These are phyloP conservation scores for Aspergillus asperescens DNA, from an alignment of 495 filamentous ascomycete species.

Conservation along the genomic window DNA sequence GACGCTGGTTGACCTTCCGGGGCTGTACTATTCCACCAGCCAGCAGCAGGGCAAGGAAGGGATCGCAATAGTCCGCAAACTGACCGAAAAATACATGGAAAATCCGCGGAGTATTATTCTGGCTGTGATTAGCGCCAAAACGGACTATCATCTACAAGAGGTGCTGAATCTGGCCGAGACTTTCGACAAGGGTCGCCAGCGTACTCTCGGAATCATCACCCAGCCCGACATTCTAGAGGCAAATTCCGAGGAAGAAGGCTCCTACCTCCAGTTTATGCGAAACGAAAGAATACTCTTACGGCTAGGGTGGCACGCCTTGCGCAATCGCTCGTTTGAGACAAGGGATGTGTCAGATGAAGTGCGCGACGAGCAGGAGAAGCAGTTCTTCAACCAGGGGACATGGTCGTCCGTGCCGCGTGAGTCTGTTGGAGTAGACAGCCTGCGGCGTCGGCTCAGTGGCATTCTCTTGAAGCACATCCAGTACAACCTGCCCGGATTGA, in stretches of 20 bases:
- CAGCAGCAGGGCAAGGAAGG: conserved; percentile 25
- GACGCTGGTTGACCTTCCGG: conserved; percentile 62
- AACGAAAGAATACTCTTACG: conserved; percentile 59
- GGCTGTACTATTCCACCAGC: conserved; percentile 47
- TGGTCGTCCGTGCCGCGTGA: conserved; percentile 32
- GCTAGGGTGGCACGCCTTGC: conserved; percentile 66
- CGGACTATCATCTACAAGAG: conserved; percentile 46
- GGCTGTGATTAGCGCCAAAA: conserved; percentile 53
- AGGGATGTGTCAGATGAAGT: conserved; percentile 18
- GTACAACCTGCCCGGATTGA: conserved; percentile 32
- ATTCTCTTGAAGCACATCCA: conserved; percentile 40
- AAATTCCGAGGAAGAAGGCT: conserved; percentile 36
- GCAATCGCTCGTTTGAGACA: conserved; percentile 51
- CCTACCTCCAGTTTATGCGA: conserved; percentile 49
- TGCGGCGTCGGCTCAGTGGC: conserved; percentile 37
- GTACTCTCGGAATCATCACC: conserved; percentile 52
- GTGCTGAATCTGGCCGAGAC: conserved; percentile 39
- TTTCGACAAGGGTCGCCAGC: conserved; percentile 37
- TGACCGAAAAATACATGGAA: conserved; percentile 56
- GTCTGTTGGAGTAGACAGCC: conserved; percentile 31
- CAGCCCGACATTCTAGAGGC: conserved; percentile 39
- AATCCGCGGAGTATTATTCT: conserved; percentile 56
- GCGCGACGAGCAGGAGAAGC: conserved; percentile 26
- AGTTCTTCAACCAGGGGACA: conserved; percentile 29
- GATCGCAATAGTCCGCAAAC: conserved; percentile 42